Evolutionary conservation across 768 basidiomycete species (phyloP).

Genomic region (Lentinula detonsa): DNA sequence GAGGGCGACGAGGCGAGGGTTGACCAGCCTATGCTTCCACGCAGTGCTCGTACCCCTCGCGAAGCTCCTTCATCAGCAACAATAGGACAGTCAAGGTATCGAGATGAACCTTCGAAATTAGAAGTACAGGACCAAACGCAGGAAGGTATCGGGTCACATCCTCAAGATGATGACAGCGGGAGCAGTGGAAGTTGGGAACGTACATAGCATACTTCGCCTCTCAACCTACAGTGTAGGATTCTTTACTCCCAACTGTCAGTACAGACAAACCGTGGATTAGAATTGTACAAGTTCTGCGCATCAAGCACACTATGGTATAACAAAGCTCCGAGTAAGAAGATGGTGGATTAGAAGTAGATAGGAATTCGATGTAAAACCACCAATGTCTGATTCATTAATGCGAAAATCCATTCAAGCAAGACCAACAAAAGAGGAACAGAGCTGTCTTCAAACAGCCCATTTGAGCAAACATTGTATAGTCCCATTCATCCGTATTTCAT

Average conservation of each 20-base stretch:
- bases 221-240: not conserved
- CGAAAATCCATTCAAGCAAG: not conserved
- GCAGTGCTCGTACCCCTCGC: conserved; percentile 24
- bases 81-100: not conserved
- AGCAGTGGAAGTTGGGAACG: conserved; percentile 7
- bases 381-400: not conserved
- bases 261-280: not conserved
- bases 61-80: not conserved
- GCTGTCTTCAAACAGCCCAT: not conserved
- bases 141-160: not conserved
- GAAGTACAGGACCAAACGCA: not conserved
- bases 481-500: not conserved
- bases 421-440: not conserved
- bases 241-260: not conserved
- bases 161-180: not conserved
- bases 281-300: not conserved
- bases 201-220: not conserved
- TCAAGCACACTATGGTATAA: not conserved
- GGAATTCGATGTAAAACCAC: not conserved
- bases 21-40: conserved; percentile 58
- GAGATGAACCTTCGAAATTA: not conserved
- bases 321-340: not conserved
- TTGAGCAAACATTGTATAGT: not conserved
- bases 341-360: not conserved
- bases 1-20: conserved; percentile 38